A percentile compares a stretch with the other conserved stretches of the same genome.
Evolutionary conservation across 2,329 filamentous ascomycete species (phyloP).

Genomic region (Fonsecaea pedrosoi): DNA sequence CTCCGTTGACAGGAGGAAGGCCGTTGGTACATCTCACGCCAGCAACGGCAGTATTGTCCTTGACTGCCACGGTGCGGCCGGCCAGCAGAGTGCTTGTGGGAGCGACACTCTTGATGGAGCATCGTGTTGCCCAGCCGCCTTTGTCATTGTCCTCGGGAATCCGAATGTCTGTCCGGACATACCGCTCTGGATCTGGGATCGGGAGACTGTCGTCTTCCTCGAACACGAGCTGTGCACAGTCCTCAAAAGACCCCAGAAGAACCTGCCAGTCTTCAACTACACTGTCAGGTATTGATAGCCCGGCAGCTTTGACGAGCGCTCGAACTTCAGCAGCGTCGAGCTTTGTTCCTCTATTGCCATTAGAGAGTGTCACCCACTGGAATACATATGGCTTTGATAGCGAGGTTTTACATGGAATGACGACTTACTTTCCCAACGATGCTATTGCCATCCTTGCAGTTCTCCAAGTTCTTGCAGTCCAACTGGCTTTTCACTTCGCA

Average conservation of each 20-base stretch:
- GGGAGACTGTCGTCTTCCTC: constrained; percentile 13
- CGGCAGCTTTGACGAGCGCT: constrained; percentile 5
- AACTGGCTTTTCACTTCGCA: background rate
- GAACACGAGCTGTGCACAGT: constrained; percentile 10
- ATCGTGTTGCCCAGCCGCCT: constrained; percentile 18
- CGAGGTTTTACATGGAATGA: background rate
- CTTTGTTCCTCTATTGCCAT: background rate
- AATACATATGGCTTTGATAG: background rate
- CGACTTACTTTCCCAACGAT: constrained; percentile 5
- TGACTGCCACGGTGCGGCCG: constrained; percentile 16
- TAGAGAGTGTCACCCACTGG: background rate
- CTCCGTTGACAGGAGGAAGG: constrained; percentile 49
- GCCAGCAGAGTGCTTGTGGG: constrained; percentile 9
- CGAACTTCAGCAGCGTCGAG: constrained; percentile 16
- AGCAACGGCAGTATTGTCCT: constrained; percentile 58
- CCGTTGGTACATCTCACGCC: constrained; percentile 55
- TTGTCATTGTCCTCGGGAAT: constrained; percentile 14
- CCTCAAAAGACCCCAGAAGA: constrained; percentile 12
- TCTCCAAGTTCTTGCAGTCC: background rate
- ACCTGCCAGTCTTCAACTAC: constrained; percentile 15
- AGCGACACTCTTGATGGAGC: constrained; percentile 11
- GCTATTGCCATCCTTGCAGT: background rate
- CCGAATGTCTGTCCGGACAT: constrained; percentile 12
- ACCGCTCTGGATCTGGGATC: background rate
- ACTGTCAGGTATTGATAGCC: constrained; percentile 10